Evolutionary conservation across 169 alveolate species (phyloP), one percentile per base, ranked within the genome.

Genomic region (Eimeria maxima): DNA sequence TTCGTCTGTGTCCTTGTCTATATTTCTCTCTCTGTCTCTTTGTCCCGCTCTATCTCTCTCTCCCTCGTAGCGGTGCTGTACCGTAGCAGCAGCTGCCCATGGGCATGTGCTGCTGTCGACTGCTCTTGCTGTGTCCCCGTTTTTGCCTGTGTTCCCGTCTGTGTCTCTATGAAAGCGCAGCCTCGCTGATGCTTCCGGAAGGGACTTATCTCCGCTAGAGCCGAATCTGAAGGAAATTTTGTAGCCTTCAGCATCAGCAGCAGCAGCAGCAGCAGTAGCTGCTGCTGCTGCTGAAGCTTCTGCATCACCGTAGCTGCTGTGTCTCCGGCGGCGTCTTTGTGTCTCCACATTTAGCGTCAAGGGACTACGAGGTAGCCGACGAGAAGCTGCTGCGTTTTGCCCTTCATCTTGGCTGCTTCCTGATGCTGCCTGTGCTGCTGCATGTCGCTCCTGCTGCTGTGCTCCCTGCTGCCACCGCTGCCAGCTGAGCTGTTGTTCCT

Each of bases 351-450:
- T 38, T 0, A 76, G 60, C 16, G 87, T 76, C n/a, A 76, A 42
- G 1, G 87, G 87, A 22, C 87, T 76, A 1, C 87, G 87, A 2
- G 87, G 87, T 63, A 76, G 60, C 16, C 87, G 87, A 57, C 87
- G 57, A 42, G 87, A 14, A 33, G 47, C 45, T n/a, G 81, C 24
- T 27, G 38, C 6, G 1, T 71, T 2, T 38, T 71, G 81, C 16
- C 50, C 22, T 71, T 33, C 81, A 14, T 3, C 20, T 38, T 71
- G 81, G 2, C 53, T 38, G 44, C 7, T 38, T 71, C 81, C 47
- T 71, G 22, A 57, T 76, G 57, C 60, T 76, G 87, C 63, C 44
- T 2, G 38, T 45, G 87, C 87, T 76, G 55, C 87, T 44, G 50
- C 87, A 60, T 60, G 69, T 24, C 69, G 47, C 65, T 76, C 14